A percentile compares a stretch with the other conserved stretches of the same genome.
Evolutionary conservation across 331 rosid genomes (phyloP).

Genomic region (Prunus yedoensis): DNA sequence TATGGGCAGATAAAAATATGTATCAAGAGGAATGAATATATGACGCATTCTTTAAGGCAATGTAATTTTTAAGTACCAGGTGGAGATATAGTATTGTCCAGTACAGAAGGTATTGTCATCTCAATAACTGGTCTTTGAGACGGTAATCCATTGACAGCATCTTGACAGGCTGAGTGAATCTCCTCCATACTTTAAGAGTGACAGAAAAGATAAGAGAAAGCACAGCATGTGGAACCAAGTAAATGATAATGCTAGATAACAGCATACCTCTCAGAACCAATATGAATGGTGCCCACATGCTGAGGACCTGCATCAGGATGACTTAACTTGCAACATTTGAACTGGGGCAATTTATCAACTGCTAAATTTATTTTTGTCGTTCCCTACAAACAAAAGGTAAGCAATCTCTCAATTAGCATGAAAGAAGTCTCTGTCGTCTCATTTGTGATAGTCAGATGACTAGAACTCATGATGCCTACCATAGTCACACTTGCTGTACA

Average conservation of each 20-base stretch:
- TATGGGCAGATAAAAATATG: neutral
- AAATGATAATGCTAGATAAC: neutral
- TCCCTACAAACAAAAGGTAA: conserved; percentile 48
- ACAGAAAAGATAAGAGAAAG: conserved; percentile 3
- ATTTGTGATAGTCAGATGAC: neutral
- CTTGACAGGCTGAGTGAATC: conserved; percentile 81
- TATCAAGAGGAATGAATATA: conserved; percentile 6
- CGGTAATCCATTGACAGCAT: conserved; percentile 78
- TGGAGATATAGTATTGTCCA: conserved; percentile 90
- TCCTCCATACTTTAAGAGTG: conserved; percentile 72
- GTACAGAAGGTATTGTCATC: conserved; percentile 93
- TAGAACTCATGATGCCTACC: neutral
- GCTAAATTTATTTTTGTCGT: conserved; percentile 96
- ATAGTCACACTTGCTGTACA: neutral
- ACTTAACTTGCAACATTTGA: conserved; percentile 56
- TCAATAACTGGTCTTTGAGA: conserved; percentile 81
- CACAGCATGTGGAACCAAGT: neutral
- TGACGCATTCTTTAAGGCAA: neutral
- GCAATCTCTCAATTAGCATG: neutral
- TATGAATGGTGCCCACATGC: conserved; percentile 88
- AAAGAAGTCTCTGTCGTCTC: neutral
- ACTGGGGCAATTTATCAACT: conserved; percentile 78
- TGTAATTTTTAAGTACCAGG: conserved; percentile 52
- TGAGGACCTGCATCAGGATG: conserved; percentile 71
- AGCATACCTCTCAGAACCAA: conserved; percentile 86